These are phyloP conservation scores for Setomelanomma holmii DNA, from an alignment of 2,329 filamentous ascomycete genomes.

Conservation along the genomic window DNA sequence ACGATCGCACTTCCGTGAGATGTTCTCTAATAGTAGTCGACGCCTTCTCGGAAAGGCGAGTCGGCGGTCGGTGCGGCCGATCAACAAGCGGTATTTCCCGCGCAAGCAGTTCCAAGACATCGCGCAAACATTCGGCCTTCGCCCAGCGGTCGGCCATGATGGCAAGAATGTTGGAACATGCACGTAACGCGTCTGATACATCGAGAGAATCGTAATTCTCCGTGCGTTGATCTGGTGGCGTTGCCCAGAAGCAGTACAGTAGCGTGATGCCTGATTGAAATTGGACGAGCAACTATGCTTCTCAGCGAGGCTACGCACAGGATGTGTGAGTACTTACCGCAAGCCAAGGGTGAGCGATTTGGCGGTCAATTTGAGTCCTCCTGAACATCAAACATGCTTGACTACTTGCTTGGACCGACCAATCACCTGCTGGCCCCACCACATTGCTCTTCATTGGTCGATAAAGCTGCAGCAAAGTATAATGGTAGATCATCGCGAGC, in stretches of 20 bases:
- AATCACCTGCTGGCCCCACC: constrained; percentile 22
- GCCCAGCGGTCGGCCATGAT: constrained; percentile 49
- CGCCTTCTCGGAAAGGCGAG: constrained; percentile 19
- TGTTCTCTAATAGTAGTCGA: constrained; percentile 11
- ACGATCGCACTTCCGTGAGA: constrained; percentile 13
- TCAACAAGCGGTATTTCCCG: constrained; percentile 28
- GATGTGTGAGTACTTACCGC: constrained; percentile 13
- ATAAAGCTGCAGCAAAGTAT: constrained; percentile 24
- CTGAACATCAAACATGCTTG: constrained; percentile 28
- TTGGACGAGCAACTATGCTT: constrained; percentile 19
- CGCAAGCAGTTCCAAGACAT: constrained; percentile 45
- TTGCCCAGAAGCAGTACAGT: constrained; percentile 48
- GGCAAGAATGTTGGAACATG: constrained; percentile 47
- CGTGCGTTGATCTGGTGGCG: constrained; percentile 37
- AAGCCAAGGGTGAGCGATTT: constrained; percentile 28
- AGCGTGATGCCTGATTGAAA: constrained; percentile 48
- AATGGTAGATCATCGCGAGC: constrained; percentile 30
- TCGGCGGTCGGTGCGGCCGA: constrained; percentile 18
- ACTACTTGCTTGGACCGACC: constrained; percentile 28
- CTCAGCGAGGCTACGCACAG: constrained; percentile 2
- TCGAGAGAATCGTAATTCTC: constrained; percentile 32
- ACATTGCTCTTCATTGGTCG: constrained; percentile 24
- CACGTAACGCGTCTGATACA: constrained; percentile 45
- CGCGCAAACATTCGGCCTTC: constrained; percentile 43
- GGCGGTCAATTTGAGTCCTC: constrained; percentile 26